Conservation (phyloP, 768 basidiomycete genomes). For the Strobilomyces dryophilus region DNA sequence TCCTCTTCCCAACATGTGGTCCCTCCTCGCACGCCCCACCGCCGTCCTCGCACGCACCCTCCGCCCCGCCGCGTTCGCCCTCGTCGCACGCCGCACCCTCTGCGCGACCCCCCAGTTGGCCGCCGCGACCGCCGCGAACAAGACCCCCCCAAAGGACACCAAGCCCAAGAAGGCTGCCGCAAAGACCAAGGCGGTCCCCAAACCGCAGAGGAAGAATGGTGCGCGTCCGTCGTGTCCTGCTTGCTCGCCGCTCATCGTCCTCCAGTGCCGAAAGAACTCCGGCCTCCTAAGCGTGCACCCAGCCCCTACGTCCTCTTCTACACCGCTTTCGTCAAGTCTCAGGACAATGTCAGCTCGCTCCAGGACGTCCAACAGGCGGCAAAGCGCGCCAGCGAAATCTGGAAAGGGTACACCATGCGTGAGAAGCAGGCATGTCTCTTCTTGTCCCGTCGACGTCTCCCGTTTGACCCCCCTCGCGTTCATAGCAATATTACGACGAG, state of each 20-base stretch:
- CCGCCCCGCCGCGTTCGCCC: background rate
- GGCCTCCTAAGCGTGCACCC: conserved; percentile 28
- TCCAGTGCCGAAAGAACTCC: conserved; percentile 14
- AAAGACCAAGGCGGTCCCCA: background rate
- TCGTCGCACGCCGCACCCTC: conserved; percentile 25
- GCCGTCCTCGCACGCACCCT: background rate
- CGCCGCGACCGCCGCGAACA: background rate
- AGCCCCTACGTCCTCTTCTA: conserved; percentile 26
- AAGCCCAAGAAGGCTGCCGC: background rate
- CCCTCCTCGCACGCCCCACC: conserved; percentile 12
- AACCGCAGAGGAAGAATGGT: conserved; percentile 14
- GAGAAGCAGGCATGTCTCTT: conserved; percentile 34
- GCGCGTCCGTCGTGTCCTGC: background rate
- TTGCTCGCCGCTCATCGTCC: conserved; percentile 4
- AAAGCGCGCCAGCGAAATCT: conserved; percentile 23
- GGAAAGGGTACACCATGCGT: conserved; percentile 29
- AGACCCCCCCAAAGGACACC: too few relatives aligned
- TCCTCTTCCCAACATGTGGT: conserved; percentile 6
- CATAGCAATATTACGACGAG: conserved; percentile 28
- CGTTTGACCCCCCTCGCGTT: background rate
- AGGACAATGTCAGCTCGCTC: background rate
- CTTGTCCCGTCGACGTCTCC: background rate
- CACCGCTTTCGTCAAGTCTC: conserved; percentile 10
- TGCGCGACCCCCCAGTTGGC: conserved; percentile 16
- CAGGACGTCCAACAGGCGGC: background rate